These are phyloP conservation scores for Alternaria consortialis DNA, from an alignment of 2,329 filamentous ascomycete genomes.

Conservation along the genomic window DNA sequence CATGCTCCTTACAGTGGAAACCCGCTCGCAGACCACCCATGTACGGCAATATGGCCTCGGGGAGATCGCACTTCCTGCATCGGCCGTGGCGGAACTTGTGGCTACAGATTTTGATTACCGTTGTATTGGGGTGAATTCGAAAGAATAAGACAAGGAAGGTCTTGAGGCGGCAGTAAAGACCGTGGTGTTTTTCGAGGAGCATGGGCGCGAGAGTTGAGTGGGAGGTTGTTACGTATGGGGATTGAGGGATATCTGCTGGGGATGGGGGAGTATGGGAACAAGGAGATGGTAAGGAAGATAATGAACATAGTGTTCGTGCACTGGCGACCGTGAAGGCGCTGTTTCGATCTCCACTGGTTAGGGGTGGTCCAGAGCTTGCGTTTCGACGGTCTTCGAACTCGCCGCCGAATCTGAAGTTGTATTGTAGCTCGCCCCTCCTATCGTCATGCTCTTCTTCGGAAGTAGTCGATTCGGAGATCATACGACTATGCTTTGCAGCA, in stretches of 20 bases:
- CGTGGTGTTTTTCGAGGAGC: constrained; percentile 1
- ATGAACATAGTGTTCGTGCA: constrained; percentile 1
- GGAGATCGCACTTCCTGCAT: constrained; percentile 5
- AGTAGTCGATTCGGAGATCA: neutral
- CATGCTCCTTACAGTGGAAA: neutral
- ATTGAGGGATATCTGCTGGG: neutral
- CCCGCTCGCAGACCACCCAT: neutral
- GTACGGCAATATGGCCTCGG: neutral
- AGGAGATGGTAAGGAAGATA: neutral
- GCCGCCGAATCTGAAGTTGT: neutral
- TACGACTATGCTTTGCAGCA: neutral
- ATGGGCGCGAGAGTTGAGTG: neutral
- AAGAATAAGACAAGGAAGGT: neutral
- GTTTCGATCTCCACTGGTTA: neutral
- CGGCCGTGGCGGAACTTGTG: neutral
- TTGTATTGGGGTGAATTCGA: neutral
- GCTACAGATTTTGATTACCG: neutral
- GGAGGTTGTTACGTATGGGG: neutral
- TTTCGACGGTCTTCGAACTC: neutral
- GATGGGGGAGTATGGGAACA: neutral
- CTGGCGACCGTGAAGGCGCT: constrained; percentile 1
- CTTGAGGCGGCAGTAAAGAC: constrained; percentile 6
- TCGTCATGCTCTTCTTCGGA: neutral
- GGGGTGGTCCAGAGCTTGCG: neutral
- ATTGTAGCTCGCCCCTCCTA: neutral